These are phyloP conservation scores for Pythium rishiriense DNA, from an alignment of 352 stramenopile species.

Conservation along the genomic window DNA sequence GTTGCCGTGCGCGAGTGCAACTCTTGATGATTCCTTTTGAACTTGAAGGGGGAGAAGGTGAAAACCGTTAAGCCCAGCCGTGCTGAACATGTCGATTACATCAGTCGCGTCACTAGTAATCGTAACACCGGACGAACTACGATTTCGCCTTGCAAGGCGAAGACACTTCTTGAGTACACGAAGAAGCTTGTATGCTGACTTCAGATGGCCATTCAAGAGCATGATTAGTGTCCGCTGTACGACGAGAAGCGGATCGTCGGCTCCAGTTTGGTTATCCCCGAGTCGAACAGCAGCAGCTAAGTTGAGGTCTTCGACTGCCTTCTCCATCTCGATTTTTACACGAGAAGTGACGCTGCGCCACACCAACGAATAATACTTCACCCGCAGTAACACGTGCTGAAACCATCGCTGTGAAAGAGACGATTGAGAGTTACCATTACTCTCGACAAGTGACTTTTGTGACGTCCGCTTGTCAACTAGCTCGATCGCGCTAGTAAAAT, in stretches of 20 bases:
- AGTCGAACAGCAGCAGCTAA: conserved; percentile 37
- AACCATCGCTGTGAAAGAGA: conserved; percentile 36
- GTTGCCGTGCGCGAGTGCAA: conserved; percentile 7
- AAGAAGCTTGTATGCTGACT: conserved; percentile 49
- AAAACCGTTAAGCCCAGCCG: conserved; percentile 48
- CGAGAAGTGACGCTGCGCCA: conserved; percentile 47
- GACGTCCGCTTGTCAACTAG: conserved; percentile 24
- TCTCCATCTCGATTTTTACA: conserved; percentile 50
- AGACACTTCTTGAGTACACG: conserved; percentile 35
- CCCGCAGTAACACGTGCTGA: conserved; percentile 35
- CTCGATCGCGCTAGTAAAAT: conserved; percentile 46
- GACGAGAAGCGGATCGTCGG: conserved; percentile 39
- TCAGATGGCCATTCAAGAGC: conserved; percentile 56
- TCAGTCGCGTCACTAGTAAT: conserved; percentile 13
- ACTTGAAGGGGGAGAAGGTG: conserved; percentile 36
- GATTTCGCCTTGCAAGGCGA: conserved; percentile 15
- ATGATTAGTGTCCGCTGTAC: conserved; percentile 50
- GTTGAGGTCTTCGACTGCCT: conserved; percentile 57
- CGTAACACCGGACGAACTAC: neutral
- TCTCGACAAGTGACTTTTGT: neutral
- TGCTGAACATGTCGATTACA: conserved; percentile 52
- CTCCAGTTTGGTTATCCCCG: conserved; percentile 12
- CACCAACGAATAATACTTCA: conserved; percentile 56
- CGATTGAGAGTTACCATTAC: neutral
- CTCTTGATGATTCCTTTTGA: conserved; percentile 25